Conservation (phyloP, 768 basidiomycete genomes). For the Lactarius akahatsu region DNA sequence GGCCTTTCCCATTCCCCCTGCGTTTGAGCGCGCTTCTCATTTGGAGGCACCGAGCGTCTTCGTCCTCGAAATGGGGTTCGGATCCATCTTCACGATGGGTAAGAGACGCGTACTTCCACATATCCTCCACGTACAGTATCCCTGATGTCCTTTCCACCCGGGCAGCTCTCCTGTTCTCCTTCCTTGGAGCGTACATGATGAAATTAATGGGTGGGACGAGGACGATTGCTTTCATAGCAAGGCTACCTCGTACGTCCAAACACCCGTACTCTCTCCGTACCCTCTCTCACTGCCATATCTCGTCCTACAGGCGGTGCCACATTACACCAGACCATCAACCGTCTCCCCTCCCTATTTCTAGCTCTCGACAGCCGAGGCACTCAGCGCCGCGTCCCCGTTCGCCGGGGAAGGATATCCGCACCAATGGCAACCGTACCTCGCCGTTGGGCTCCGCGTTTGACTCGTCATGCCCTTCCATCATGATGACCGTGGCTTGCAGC, state of each 20-base stretch:
- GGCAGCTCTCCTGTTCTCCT: slow-evolving; percentile 3
- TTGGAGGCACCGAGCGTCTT: background rate
- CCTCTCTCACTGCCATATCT: background rate
- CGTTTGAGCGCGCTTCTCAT: background rate
- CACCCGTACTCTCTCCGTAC: background rate
- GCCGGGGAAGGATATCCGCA: slow-evolving; percentile 1
- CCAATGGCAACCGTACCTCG: slow-evolving; percentile 1
- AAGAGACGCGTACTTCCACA: background rate
- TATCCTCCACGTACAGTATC: background rate
- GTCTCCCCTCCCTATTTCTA: background rate
- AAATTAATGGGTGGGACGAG: background rate
- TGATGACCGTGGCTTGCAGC: background rate
- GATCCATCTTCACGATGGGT: background rate
- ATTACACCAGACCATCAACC: background rate
- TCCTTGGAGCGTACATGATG: background rate
- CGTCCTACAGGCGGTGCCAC: background rate
- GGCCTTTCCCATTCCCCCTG: slow-evolving; percentile 1
- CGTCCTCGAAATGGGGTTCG: background rate
- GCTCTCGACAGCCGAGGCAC: background rate
- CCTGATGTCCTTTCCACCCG: background rate
- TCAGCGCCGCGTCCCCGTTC: slow-evolving; percentile 2
- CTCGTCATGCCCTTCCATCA: background rate
- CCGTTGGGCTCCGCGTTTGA: background rate
- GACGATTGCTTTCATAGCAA: background rate
- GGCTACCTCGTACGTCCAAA: slow-evolving; percentile 7